phyloP scores from a whole-genome alignment of 305 asterid genomes.

The Caryopteris hybrid region DNA sequence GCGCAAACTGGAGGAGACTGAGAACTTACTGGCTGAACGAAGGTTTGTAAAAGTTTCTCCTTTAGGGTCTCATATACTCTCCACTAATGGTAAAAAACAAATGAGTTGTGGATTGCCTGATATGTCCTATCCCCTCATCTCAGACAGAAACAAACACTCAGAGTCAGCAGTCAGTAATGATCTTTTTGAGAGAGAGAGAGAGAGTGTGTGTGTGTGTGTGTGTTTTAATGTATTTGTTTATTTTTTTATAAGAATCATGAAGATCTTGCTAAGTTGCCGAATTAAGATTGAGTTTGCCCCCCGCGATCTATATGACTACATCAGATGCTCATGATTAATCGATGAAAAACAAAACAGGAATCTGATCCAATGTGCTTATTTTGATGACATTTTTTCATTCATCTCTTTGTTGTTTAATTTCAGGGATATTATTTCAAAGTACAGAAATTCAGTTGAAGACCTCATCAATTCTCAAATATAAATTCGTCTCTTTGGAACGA shows the following conservation, averaged over 20 bases:
- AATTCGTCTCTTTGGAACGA: slow-evolving; percentile 4
- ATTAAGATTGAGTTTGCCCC: not conserved
- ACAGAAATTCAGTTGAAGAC: slow-evolving; percentile 63
- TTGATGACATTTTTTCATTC: slow-evolving; percentile 8
- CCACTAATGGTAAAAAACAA: not conserved
- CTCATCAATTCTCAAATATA: slow-evolving; percentile 52
- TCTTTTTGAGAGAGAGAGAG: not conserved
- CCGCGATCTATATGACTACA: not conserved
- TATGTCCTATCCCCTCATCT: no score
- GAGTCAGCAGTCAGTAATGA: not conserved
- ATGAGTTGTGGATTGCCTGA: not conserved
- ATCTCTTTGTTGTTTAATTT: slow-evolving; percentile 15
- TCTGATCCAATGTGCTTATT: not conserved
- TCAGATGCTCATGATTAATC: slow-evolving; percentile 6
- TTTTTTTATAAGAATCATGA: not conserved
- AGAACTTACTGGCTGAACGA: slow-evolving; percentile 51
- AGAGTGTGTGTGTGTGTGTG: no score
- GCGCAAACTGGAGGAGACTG: slow-evolving; percentile 55
- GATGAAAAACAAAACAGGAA: not conserved
- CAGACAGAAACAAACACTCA: not conserved
- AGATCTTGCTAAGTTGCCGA: no score
- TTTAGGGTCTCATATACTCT: not conserved
- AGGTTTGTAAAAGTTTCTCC: slow-evolving; percentile 40
- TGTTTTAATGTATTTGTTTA: no score
- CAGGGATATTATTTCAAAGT: slow-evolving; percentile 76